phyloP scores from a whole-genome alignment of 2,329 filamentous ascomycete species.

The Trichoderma brevicompactum region DNA sequence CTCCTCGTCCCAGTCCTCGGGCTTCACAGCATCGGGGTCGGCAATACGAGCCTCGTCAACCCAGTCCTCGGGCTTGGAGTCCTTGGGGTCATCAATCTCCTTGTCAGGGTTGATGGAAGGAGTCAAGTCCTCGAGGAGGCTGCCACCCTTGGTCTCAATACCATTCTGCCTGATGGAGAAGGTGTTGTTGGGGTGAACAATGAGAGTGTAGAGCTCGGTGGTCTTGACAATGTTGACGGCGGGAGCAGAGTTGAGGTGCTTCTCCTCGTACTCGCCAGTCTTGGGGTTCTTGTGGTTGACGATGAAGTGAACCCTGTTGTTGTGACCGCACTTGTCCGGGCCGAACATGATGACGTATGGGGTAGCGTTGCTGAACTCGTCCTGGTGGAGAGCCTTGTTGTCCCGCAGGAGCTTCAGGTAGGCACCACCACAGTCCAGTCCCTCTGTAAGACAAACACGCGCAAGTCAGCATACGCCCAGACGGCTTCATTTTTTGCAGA shows the following conservation, averaged over 20 bases:
- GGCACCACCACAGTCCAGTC: slow-evolving; percentile 95
- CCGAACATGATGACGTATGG: slow-evolving; percentile 99
- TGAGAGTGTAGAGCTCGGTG: slow-evolving; percentile 92
- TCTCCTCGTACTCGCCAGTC: slow-evolving; percentile 99
- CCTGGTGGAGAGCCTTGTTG: slow-evolving; percentile 93
- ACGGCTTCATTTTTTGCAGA: background rate
- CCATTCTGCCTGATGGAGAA: slow-evolving; percentile 92
- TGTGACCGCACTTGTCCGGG: slow-evolving; percentile 97
- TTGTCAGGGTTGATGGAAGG: slow-evolving; percentile 91
- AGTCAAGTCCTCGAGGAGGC: slow-evolving; percentile 89
- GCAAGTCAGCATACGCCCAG: slow-evolving; percentile 16
- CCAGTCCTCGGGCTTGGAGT: slow-evolving; percentile 94
- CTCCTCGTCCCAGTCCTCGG: slow-evolving; percentile 98
- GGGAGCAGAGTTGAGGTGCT: slow-evolving; percentile 87
- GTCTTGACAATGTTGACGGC: slow-evolving; percentile 89
- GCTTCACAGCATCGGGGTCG: slow-evolving; percentile 93
- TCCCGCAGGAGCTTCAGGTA: slow-evolving; percentile 99
- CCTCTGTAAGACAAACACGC: slow-evolving; percentile 59
- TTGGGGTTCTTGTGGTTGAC: slow-evolving; percentile 99
- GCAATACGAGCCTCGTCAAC: slow-evolving; percentile 90
- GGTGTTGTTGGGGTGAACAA: slow-evolving; percentile 95
- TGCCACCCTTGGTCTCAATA: slow-evolving; percentile 84
- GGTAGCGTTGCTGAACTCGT: slow-evolving; percentile 96
- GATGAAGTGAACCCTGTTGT: slow-evolving; percentile 98
- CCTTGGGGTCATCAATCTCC: slow-evolving; percentile 94